Evolutionary conservation across 345 rosid species (phyloP), one percentile per base, ranked within the genome.

Genomic region (Populus simonii): DNA sequence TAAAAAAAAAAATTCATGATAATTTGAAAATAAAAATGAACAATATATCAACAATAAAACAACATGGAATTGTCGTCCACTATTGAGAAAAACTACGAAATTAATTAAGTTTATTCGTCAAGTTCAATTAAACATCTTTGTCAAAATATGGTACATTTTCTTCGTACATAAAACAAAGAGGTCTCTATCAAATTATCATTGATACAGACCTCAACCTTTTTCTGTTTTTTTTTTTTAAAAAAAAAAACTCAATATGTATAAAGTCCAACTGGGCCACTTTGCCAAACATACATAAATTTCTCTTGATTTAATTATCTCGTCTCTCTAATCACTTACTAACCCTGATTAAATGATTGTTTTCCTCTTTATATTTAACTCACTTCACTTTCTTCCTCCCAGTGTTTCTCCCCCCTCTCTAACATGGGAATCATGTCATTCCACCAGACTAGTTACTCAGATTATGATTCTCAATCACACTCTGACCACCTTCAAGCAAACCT

Each of bases 381-480:
- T 72, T 55, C 74, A 45, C 68, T 53, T 59, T 81, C 81, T 74
- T 81, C 81, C 55, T 20, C 74, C n/a, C 79, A 35, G 67, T 35
- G 35, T 23, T 71, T 23, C 57, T 49, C 1, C 25, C 25, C 65
- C 33, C 15, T 49, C 71, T n/a, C 66, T 31, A 5, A 2, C 8
- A 45, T 36, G 29, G 61, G 53, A 84, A 83, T 27, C 80, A 84
- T 83, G 88, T 27, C 83, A 49, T 63, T 17, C 77, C 73, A 59
- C 38, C 77, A 77, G 51, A 15, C 70, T 71, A 20, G 70, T 79
- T 29, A 68, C 67, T 73, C 82, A 47, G 77, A 72, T 70, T 77
- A 23, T 75, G 82, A 80, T 74, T 79, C 80, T 41, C 75, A 79
- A n/a, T 81, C 81, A 13, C 11, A 55, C 6, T 78, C 76, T 31